phyloP scores from a whole-genome alignment of 1,284 basidiomycete species.

The Moesziomyces sp. region DNA sequence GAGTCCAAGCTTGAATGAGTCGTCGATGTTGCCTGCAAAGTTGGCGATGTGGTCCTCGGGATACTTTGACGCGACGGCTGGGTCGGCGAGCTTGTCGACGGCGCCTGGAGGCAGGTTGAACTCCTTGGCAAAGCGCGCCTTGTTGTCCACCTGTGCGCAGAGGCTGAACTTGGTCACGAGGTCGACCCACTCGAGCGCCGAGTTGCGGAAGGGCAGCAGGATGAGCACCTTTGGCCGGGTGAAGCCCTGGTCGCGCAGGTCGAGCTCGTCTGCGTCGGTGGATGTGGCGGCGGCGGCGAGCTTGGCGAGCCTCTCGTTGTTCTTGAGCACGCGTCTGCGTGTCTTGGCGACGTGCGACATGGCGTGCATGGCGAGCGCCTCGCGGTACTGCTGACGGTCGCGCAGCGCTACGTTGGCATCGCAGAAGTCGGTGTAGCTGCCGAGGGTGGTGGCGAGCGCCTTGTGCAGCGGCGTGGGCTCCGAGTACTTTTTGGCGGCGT shows the following conservation, averaged over 20 bases:
- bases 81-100: constrained; percentile 80
- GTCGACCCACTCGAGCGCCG: constrained; percentile 79
- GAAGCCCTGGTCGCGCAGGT: constrained; percentile 89
- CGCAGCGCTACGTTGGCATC: constrained; percentile 45
- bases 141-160: constrained; percentile 72
- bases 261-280: constrained; percentile 34
- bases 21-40: constrained; percentile 96
- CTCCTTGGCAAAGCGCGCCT: constrained; percentile 81
- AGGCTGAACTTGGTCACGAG: constrained; percentile 46
- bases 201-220: constrained; percentile 90
- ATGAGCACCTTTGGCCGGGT: constrained; percentile 93
- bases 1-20: constrained; percentile 90
- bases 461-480: constrained; percentile 31
- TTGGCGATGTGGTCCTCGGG: constrained; percentile 90
- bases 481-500: constrained; percentile 19
- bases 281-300: constrained; percentile 69
- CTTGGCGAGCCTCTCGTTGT: constrained; percentile 82
- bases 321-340: constrained; percentile 88
- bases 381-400: constrained; percentile 38
- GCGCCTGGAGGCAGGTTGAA: constrained; percentile 83
- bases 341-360: constrained; percentile 75
- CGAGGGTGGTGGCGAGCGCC: constrained; percentile 43
- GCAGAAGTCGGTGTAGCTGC: constrained; percentile 56
- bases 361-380: constrained; percentile 54
- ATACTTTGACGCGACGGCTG: constrained; percentile 74